A percentile compares a stretch with the other conserved stretches of the same genome.
Conservation (phyloP, 768 basidiomycete genomes). For the Tylopilus vinaceipallidus region DNA sequence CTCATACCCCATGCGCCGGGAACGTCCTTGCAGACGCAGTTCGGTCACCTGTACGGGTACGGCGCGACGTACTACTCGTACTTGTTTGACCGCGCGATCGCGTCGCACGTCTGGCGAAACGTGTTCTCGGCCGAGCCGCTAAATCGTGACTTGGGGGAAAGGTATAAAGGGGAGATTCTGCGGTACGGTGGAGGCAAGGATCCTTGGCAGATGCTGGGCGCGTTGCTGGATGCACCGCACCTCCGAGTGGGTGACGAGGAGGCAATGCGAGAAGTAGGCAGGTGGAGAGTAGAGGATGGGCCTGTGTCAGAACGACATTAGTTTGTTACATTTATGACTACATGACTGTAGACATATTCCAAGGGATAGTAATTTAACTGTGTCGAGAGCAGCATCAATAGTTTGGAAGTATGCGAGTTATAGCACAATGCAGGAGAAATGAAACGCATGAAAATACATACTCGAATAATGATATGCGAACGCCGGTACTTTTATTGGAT, state of each 20-base stretch:
- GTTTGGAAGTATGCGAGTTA: not conserved
- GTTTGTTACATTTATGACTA: slow-evolving; percentile 8
- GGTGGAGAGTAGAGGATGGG: slow-evolving; percentile 83
- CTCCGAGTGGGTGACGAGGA: slow-evolving; percentile 70
- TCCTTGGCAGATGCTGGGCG: slow-evolving; percentile 90
- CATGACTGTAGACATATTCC: slow-evolving; percentile 9
- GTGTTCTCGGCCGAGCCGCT: slow-evolving; percentile 72
- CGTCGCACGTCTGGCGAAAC: slow-evolving; percentile 82
- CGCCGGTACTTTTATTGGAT: not conserved
- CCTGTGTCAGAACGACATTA: slow-evolving; percentile 61
- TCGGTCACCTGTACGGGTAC: slow-evolving; percentile 93
- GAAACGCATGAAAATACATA: slow-evolving; percentile 8
- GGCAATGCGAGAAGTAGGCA: slow-evolving; percentile 89
- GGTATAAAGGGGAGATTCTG: slow-evolving; percentile 73
- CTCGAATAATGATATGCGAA: slow-evolving; percentile 19
- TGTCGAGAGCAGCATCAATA: not conserved
- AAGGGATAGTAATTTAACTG: not conserved
- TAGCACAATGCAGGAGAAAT: slow-evolving; percentile 1
- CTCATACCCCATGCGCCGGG: slow-evolving; percentile 80
- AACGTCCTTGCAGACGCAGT: slow-evolving; percentile 94
- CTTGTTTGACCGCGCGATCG: slow-evolving; percentile 93
- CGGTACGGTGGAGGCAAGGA: slow-evolving; percentile 86
- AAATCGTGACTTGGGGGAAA: slow-evolving; percentile 72
- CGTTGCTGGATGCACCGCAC: slow-evolving; percentile 59
- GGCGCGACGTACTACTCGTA: slow-evolving; percentile 99